Evolutionary conservation across 2,329 filamentous ascomycete species (phyloP).

Genomic region (Colletotrichum sp.): DNA sequence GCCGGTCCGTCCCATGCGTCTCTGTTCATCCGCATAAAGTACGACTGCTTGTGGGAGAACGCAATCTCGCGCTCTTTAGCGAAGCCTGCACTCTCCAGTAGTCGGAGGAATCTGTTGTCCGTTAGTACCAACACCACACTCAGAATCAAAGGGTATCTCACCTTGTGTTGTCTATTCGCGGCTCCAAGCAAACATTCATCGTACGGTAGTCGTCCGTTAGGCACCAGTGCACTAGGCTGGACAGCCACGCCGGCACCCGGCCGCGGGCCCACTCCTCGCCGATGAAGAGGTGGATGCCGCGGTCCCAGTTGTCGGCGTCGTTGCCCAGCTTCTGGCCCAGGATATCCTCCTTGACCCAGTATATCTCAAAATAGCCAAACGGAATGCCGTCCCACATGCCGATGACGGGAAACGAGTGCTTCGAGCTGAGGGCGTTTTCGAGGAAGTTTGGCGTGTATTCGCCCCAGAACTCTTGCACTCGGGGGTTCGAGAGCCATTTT

Average conservation of each 20-base stretch:
- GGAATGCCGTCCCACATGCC: constrained; percentile 94
- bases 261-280: constrained; percentile 93
- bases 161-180: constrained; percentile 89
- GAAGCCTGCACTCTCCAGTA: constrained; percentile 79
- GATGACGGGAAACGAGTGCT: constrained; percentile 88
- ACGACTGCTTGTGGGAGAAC: constrained; percentile 92
- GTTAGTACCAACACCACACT: not conserved
- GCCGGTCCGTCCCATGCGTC: constrained; percentile 80
- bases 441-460: constrained; percentile 71
- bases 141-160: constrained; percentile 45
- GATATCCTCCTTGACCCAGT: constrained; percentile 95
- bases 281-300: constrained; percentile 86
- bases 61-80: constrained; percentile 84
- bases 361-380: constrained; percentile 97
- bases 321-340: constrained; percentile 73
- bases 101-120: constrained; percentile 45
- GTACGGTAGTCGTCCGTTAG: constrained; percentile 81
- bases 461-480: constrained; percentile 88
- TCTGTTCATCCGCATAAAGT: constrained; percentile 79
- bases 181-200: constrained; percentile 84
- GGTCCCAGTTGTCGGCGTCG: constrained; percentile 78
- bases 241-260: constrained; percentile 81
- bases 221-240: constrained; percentile 85
- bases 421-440: constrained; percentile 63
- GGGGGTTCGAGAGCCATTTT: constrained; percentile 86